Base-by-base conservation (phyloP, 352 stramenopile genomes). In the Pythium pyrilobum region DNA sequence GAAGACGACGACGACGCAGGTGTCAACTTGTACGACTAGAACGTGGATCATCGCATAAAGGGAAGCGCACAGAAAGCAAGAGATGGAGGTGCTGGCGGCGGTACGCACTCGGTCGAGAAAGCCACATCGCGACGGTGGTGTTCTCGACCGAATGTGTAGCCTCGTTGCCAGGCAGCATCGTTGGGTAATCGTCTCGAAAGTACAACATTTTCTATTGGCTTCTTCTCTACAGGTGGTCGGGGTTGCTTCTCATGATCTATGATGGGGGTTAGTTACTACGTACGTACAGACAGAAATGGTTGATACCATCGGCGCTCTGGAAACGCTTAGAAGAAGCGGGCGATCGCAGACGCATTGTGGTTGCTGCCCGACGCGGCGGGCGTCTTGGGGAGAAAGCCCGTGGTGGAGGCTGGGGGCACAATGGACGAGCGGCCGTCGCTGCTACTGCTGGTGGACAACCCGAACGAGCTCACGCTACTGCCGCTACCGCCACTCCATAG, bases 1-100 rank as follows among this genome's bases (percentile, higher is more conserved):
- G 77, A 89, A 45, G 80, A 92, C 24, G 79, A 87, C 33, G 66
- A 69, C 38, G 72, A 81, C 38, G 37, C 20, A 2, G 44, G 44
- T 29, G 69, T 76, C 53, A 73, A 82, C 45, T 39, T 83, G 21
- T 86, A 78, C 59, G 41, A 59, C 45, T 67, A 45, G 31, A 5
- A 23, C 13, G 24, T 25, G 25, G 15, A 1, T 27, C 25, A 31
- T n/a, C 6, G 10, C 21, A 15, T 11, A 33, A n/a, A 5, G 21
- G 40, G 4, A 50, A 10, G 25, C 20, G 20, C 11, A 10, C 20
- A n/a, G 31, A 23, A 28, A 32, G 21, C 29, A 29, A 28, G 29
- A 24, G n/a, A n/a, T n/a, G n/a, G n/a, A n/a, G n/a, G n/a, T n/a
- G n/a, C n/a, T n/a, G n/a, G n/a, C n/a, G n/a, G n/a, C n/a, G n/a